A percentile compares a stretch with the other conserved stretches of the same genome.
Conservation (phyloP, 768 basidiomycete species). For the Hemileccinum impolitum region DNA sequence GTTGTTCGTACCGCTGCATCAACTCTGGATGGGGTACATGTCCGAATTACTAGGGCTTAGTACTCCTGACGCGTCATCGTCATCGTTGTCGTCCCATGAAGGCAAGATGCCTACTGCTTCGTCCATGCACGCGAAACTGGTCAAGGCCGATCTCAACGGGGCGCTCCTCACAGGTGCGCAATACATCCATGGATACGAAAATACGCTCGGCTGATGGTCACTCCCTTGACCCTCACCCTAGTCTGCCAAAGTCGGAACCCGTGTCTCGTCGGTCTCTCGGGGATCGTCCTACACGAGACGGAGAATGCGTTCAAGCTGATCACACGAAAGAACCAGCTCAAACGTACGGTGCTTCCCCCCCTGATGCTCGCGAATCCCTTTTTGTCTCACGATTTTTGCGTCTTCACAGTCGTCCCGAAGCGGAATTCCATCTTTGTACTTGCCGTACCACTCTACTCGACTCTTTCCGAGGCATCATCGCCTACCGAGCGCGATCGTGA, state of each 20-base stretch:
- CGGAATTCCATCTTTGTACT: conserved; percentile 73
- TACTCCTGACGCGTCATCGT: conserved; percentile 26
- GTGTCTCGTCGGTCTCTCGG: conserved; percentile 66
- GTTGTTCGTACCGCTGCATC: conserved; percentile 71
- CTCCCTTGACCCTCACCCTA: conserved; percentile 22
- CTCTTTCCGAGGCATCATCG: conserved; percentile 33
- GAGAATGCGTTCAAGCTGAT: conserved; percentile 86
- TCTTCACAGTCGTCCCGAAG: conserved; percentile 67
- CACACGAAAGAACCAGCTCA: conserved; percentile 62
- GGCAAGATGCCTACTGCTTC: conserved; percentile 49
- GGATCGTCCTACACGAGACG: conserved; percentile 87
- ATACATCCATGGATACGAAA: too few species aligned
- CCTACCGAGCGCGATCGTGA: conserved; percentile 16
- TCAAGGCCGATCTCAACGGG: conserved; percentile 90
- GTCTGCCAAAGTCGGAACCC: conserved; percentile 78
- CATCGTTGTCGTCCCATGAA: conserved; percentile 21
- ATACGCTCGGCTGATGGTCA: too few species aligned
- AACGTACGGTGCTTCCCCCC: conserved; percentile 45
- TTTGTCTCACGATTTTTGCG: background rate
- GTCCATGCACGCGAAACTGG: conserved; percentile 75
- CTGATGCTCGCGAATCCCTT: too few species aligned
- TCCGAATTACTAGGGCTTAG: conserved; percentile 71
- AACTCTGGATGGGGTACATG: conserved; percentile 87
- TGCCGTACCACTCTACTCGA: conserved; percentile 66
- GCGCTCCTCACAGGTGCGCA: conserved; percentile 65